A percentile compares a stretch with the other conserved stretches of the same genome.
phyloP scores from a whole-genome alignment of 371 early-diverging fungal genomes.

The Apophysomyces trapeziformis region DNA sequence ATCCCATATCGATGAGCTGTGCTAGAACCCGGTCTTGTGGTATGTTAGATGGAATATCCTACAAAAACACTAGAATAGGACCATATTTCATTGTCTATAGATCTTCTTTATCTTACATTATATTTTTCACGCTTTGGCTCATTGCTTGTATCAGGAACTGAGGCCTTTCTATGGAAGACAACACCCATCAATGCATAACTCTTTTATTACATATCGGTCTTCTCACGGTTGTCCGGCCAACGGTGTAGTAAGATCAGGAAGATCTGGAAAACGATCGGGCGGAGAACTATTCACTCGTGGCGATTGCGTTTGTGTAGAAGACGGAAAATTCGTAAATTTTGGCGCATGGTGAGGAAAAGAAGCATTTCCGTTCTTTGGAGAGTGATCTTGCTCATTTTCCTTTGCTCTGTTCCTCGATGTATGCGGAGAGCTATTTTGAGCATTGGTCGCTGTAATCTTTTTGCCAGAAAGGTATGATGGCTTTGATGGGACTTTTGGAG shows the following conservation, averaged over 20 bases:
- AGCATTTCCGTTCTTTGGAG: background rate
- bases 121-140: background rate
- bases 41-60: background rate
- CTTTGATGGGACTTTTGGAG: background rate
- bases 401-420: background rate
- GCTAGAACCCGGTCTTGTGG: conserved; percentile 52
- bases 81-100: background rate
- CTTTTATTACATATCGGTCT: background rate
- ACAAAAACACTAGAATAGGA: background rate
- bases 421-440: background rate
- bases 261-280: background rate
- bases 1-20: conserved; percentile 81
- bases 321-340: background rate
- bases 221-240: background rate
- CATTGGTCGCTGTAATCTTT: background rate
- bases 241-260: background rate
- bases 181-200: background rate
- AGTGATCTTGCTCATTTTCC: background rate
- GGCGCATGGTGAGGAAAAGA: background rate
- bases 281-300: background rate
- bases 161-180: background rate
- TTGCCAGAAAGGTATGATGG: conserved; percentile 8
- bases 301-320: background rate
- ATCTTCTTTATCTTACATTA: background rate
- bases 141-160: background rate